Percentiles rank a stretch among this genome's conserved stretches.
These are phyloP conservation scores for Suhomyces coccinellae DNA, from an alignment of 1,139 yeast species.

Conservation along the genomic window DNA sequence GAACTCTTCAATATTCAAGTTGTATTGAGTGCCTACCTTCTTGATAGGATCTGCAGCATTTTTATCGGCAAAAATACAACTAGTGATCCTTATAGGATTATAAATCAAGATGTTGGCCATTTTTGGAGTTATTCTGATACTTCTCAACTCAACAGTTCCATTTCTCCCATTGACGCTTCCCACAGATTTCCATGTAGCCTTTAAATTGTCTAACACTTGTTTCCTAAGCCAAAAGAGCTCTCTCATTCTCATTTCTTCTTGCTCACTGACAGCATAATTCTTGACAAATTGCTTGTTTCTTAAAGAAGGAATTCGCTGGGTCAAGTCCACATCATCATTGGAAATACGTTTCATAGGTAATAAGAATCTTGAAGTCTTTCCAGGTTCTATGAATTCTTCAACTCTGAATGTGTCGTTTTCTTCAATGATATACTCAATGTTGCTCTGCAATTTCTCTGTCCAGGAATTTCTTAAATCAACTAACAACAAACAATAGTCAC, in stretches of 20 bases:
- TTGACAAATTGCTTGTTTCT: conserved; percentile 71
- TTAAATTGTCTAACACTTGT: conserved; percentile 54
- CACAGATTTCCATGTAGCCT: conserved; percentile 62
- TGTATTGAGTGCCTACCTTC: conserved; percentile 22
- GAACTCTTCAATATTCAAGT: conserved; percentile 45
- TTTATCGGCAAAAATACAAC: conserved; percentile 14
- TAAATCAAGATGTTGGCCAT: conserved; percentile 54
- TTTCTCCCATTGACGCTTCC: conserved; percentile 23
- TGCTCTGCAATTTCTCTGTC: conserved; percentile 43
- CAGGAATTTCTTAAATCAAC: conserved; percentile 74
- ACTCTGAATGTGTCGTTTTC: conserved; percentile 20
- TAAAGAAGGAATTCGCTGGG: conserved; percentile 69
- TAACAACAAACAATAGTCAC: conserved; percentile 61
- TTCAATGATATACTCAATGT: conserved; percentile 21
- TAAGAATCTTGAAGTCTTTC: conserved; percentile 59
- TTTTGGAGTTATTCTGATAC: conserved; percentile 56
- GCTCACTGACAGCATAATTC: conserved; percentile 56
- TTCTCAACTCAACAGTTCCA: conserved; percentile 68
- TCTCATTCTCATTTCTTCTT: conserved; percentile 54
- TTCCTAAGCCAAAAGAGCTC: conserved; percentile 82
- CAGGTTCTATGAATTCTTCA: conserved; percentile 40
- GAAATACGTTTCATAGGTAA: conserved; percentile 66
- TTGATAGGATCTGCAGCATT: conserved; percentile 5
- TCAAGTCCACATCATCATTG: conserved; percentile 43
- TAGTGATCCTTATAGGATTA: conserved; percentile 22